Evolutionary conservation across 192 early-diverging fungal species (phyloP), one percentile per base, ranked within the genome.

Genomic region (Linnemannia exigua): DNA sequence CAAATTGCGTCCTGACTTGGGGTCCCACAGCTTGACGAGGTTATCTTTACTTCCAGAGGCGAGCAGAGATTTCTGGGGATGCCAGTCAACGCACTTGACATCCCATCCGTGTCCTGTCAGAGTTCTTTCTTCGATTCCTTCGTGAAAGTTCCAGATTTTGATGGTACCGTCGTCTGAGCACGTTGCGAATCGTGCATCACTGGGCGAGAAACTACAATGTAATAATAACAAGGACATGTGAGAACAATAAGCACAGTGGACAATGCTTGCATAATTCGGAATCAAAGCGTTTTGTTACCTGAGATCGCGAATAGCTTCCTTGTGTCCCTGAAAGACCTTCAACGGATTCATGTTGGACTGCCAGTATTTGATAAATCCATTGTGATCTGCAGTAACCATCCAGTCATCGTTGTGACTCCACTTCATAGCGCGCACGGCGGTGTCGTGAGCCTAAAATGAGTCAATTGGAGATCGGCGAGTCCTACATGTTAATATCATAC

Each of bases 1-100:
- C 38, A 99, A 88, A 46, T 93, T 92, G 75, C 96, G 94, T 52
- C 96, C 95, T 6, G 95, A 92, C 76, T 97, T 96, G 5, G 99
- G 99, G 88, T 99, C 99, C 99, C 99, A 99, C 44, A 98, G 89
- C 79, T 98, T 98, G n/a, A 97, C 94, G 22, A 96, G 89, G 77
- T 97, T 97, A 88, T 99, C 99, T 75, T 98, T 98, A 63, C 95
- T 94, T 46, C 99, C 97, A 19, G 97, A 98, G 36, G 97, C 98
- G 0, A 99, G 89, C 70, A 99, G 87, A 5, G 95, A 97, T 86
- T 98, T 95, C 78, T 93, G 92, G 38, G 99, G 98, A 85, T 99
- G 98, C 99, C 99, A 99, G 81, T 98, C 98, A 9, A 99, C 91
- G 80, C 97, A 95, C 78, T 97, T 97, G 9, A 99, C 98, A 90